Base-by-base conservation (phyloP, 2,329 filamentous ascomycete species). In the Penicillium sp. region DNA sequence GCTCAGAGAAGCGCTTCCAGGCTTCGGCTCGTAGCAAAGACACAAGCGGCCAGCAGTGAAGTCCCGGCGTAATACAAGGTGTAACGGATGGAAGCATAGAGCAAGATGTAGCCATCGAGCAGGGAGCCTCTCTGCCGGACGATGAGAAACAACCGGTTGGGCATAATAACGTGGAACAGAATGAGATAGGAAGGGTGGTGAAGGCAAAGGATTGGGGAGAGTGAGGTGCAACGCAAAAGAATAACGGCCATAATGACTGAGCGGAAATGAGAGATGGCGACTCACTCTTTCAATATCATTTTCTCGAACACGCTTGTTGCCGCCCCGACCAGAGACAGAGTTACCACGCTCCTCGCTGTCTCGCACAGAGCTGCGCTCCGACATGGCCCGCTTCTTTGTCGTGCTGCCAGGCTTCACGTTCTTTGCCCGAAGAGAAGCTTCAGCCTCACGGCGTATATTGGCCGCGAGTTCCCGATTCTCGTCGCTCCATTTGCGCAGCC, bases 401-500 rank as follows among this genome's bases (percentile, higher is more conserved):
- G 29, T 15, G 5, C 29, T 31, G 15, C 71, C 55, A 31, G 71
- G 45, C 58, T 71, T 77, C 55, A 66, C 58, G 56, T 56, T 67
- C 52, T 68, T 69, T 50, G 69, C 66, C 31, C 73, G 69, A 37
- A 69, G 63, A 8, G 69, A 62, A 46, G 71, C 70, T 65, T 71
- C 73, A 51, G 67, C 73, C 68, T 75, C 77, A 61, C 71, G 72
- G 59, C 76, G 74, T 44, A 81, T 70, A 53, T 76, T 77, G 37
- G 74, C 70, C 22, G 93, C 92, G 35, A 99, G 83, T 71, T 96
- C 91, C 70, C 90, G 90, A 77, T 97, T 97, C 77, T 97, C 94
- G 54, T 96, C 91, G 49, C 88, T 96, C 72, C 93, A 89, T 77
- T 97, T 97, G 70, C 92, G 88, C 58, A 99, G 88, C 63, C 94